Evolutionary conservation across 176 grass and related monocot species (phyloP), one percentile per base, ranked within the genome.

Genomic region (Themeda triandra): DNA sequence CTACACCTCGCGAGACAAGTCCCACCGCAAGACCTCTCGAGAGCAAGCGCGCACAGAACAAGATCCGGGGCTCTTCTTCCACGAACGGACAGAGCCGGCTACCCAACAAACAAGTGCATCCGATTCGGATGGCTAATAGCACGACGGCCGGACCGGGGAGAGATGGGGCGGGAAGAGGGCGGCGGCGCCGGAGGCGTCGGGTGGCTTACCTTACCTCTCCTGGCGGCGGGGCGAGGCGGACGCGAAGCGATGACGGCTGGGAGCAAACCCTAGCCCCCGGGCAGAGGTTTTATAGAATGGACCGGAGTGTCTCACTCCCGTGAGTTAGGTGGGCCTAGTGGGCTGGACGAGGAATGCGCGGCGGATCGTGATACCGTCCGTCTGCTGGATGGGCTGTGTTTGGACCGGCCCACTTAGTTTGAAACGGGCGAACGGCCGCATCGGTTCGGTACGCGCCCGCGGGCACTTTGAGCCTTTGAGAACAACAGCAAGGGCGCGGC

Each of bases 231-330:
- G 12, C 21, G 78, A 6, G 44, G 75, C 67, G 44, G 69, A 25
- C 62, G 71, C 19, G 67, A 59, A 28, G 65, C 19, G 83, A 51
- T 15, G 78, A 66, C 67, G 88, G 58, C 83, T 66, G 84, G 53
- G 58, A 82, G 73, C 66, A 73, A 90, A 90, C 73, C 88, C 88
- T 90, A 90, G 79, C 2, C 42, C 36, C 29, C 49, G 46, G 3
- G 62, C 48, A 12, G 35, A 66, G 56, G 5, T 66, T 86, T 81
- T 89, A 77, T 85, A 85, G 46, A n/a, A 14, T 39, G 49, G 30
- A 76, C 78, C 21, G 77, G 62, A 53, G 70, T 27, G 24, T n/a
- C 4, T 70, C 49, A 32, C 59, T 66, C 64, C 41, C 44, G 30
- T 30, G 42, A 33, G 31, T 32, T 37, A 28, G 28, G 15, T 25